Evolutionary conservation across 2,329 filamentous ascomycete species (phyloP).

Genomic region (Clonostachys rhizophaga): DNA sequence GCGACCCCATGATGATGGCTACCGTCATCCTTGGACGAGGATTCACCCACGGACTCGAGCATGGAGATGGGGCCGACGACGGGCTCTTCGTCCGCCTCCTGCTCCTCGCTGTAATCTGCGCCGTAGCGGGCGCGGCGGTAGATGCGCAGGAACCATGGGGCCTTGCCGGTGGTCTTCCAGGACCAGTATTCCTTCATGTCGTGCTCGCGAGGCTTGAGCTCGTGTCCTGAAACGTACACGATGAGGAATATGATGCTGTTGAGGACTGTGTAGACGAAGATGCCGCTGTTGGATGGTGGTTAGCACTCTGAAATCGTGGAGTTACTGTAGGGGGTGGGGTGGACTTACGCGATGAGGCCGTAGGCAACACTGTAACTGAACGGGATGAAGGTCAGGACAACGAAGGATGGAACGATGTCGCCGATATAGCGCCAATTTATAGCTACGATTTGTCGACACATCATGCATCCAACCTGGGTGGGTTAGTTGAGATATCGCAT

Average conservation of each 20-base stretch:
- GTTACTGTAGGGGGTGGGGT: no score
- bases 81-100: conserved; percentile 1
- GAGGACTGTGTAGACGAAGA: conserved; percentile 50
- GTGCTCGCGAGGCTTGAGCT: conserved; percentile 43
- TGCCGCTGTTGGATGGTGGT: conserved; percentile 25
- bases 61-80: neutral
- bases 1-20: conserved; percentile 5
- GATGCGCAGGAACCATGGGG: conserved; percentile 42
- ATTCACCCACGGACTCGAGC: neutral
- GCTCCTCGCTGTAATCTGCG: conserved; percentile 1
- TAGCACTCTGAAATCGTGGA: neutral
- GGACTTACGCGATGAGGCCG: conserved; percentile 63
- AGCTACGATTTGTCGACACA: conserved; percentile 70
- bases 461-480: conserved; percentile 65
- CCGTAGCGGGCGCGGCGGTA: conserved; percentile 10
- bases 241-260: conserved; percentile 40
- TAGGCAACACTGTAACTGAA: conserved; percentile 78
- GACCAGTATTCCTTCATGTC: conserved; percentile 53
- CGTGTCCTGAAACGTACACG: conserved; percentile 34
- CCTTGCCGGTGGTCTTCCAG: conserved; percentile 40
- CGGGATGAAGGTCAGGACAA: conserved; percentile 71
- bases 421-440: conserved; percentile 77
- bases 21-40: neutral
- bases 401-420: conserved; percentile 70
- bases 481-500: no score